Base-by-base conservation (phyloP, 805 yeast species). In the Deakozyma indianensis region DNA sequence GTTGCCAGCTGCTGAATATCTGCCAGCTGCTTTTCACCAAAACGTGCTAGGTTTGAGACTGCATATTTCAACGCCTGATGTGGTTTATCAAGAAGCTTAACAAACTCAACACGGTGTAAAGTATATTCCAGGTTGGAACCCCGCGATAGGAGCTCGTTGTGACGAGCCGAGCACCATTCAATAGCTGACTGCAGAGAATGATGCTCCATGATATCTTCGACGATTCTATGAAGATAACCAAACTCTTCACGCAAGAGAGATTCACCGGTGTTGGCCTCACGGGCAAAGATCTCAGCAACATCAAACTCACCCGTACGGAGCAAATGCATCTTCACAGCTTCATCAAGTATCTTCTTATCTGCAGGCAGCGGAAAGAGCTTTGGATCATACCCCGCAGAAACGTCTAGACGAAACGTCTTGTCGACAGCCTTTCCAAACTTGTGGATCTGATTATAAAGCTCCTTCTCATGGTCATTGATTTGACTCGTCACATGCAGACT, bases 41-140 rank as follows among this genome's bases (percentile, higher is more conserved):
- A 68, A 23, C 55, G 51, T 1, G 69, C 63, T 47, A 70, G 66
- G 51, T 64, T 59, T 11, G 50, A 52, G 32, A 61, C 63, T 4
- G 77, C 75, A 47, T 74, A 76, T n/a, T 60, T 55, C 21, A 53
- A 43, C 2, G 58, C 57, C 22, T 35, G 56, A 23, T 48, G 56
- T 14, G 52, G 45, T 23, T 50, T 46, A 11, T 51, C 48, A 22
- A 43, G 29, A 38, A 64, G 56, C 47, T 61, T 56, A 29, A 66
- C 51, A 49, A 65, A 73, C 48, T 70, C 69, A 28, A 68, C 55
- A 46, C 63, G 62, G 53, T 71, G 75, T 41, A 74, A 52, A 43
- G 59, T 61, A 53, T 69, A 71, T 51, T 70, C 74, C 22, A 74
- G 53, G 43, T 68, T 68, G 1, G 70, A 66, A 3, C 72, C 73